phyloP scores from a whole-genome alignment of 2,329 filamentous ascomycete species.

The Penicillium palitans region DNA sequence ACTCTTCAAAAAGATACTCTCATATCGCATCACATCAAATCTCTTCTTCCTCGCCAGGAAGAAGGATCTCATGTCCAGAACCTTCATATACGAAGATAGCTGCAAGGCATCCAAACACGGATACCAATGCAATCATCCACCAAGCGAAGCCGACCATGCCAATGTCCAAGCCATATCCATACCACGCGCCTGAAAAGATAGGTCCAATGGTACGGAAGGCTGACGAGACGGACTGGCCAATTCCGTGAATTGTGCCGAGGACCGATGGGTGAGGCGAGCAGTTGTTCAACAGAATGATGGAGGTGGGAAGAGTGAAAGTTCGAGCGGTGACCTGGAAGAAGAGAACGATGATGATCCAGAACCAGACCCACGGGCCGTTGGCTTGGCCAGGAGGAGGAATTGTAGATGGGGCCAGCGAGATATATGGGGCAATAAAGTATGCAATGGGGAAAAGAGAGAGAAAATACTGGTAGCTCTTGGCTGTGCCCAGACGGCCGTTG shows the following conservation, averaged over 20 bases:
- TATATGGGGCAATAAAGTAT: constrained; percentile 70
- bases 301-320: constrained; percentile 65
- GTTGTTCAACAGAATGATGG: constrained; percentile 62
- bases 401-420: constrained; percentile 65
- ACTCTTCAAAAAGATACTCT: constrained; percentile 2
- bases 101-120: constrained; percentile 58
- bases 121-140: constrained; percentile 58
- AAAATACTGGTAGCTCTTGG: constrained; percentile 66
- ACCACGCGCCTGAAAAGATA: constrained; percentile 57
- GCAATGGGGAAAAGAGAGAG: constrained; percentile 69
- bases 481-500: constrained; percentile 66
- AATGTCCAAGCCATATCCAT: constrained; percentile 54
- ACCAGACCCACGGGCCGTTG: constrained; percentile 58
- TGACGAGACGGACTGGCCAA: constrained; percentile 58
- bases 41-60: constrained; percentile 42
- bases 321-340: constrained; percentile 70
- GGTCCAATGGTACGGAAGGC: constrained; percentile 59
- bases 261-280: constrained; percentile 60
- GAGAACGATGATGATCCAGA: constrained; percentile 63
- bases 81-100: constrained; percentile 65
- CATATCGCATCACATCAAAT: constrained; percentile 23
- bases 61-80: constrained; percentile 59
- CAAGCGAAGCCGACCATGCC: constrained; percentile 59
- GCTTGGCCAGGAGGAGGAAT: constrained; percentile 43
- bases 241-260: constrained; percentile 59